Evolutionary conservation across 164 flowering plant genomes (phyloP), one percentile per base, ranked within the genome.

Genomic region (Hamamelis virginiana): DNA sequence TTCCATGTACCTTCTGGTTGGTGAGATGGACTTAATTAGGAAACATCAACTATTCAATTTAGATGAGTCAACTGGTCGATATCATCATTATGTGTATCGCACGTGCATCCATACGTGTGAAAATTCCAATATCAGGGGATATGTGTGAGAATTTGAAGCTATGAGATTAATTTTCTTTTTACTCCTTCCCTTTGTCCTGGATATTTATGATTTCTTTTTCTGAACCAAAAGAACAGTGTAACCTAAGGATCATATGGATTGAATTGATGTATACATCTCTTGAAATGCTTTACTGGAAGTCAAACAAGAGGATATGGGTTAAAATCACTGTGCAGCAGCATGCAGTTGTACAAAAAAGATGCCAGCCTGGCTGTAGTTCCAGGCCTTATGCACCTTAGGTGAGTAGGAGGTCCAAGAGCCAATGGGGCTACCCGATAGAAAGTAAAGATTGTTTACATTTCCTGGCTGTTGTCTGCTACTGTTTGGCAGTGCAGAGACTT

Each of bases 381-480:
- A 8, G 21, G 64, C 47, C 45, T 38, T 43, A 22, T 6, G 48
- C 4, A 19, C 48, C 48, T 9, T 55, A 55, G 5, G 48, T 0
- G 64, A 61, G 47, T 41, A n/a, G 47, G 58, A 61, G 26, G 51
- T 33, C 62, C 44, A 59, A 59, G 19, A 15, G 44, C 8, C 13
- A 0, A 12, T 59, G 1, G 5, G n/a, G 21, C 11, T 22, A 18
- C 44, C 9, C 44, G 5, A 59, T 8, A 22, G 66, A 45, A 45
- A 44, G 21, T 5, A 63, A 45, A 22, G 15, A 44, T 44, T 19
- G 18, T 33, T 15, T 15, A n/a, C 18, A 18, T 38, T 11, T 9
- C 63, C 38, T 46, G n/a, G 45, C 23, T 45, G 33, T 3, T 19
- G 28, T 25, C 14, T 62, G 33, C 8, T 8, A 9, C 43, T 63